A percentile compares a stretch with the other conserved stretches of the same genome.
These are phyloP conservation scores for Coemansia sp. DNA, from an alignment of 192 early-diverging fungal genomes.

Conservation along the genomic window DNA sequence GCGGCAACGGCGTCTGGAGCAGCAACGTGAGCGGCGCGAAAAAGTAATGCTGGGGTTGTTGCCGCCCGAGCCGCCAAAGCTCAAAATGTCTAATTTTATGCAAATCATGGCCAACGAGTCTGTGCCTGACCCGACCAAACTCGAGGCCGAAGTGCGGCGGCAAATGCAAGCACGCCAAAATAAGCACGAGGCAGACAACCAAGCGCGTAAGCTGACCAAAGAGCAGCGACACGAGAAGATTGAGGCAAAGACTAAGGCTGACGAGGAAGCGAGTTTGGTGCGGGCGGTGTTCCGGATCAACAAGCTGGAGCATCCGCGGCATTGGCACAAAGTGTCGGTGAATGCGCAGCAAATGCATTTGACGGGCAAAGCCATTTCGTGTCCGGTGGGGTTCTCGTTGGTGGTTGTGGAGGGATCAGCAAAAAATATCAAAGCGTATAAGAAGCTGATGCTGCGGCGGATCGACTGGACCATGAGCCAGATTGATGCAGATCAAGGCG, in stretches of 20 bases:
- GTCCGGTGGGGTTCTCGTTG: conserved; percentile 62
- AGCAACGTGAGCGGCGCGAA: conserved; percentile 90
- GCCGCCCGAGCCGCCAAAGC: conserved; percentile 88
- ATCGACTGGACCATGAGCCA: conserved; percentile 80
- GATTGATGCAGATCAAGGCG: conserved; percentile 16
- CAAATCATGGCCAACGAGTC: conserved; percentile 91
- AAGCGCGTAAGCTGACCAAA: conserved; percentile 80
- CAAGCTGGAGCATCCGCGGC: conserved; percentile 76
- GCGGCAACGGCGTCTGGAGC: conserved; percentile 79
- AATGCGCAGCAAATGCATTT: conserved; percentile 86
- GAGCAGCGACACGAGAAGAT: conserved; percentile 82
- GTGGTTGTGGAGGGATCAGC: conserved; percentile 94
- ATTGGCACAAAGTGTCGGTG: conserved; percentile 84
- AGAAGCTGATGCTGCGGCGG: conserved; percentile 92
- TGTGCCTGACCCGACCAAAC: conserved; percentile 88
- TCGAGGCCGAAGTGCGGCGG: conserved; percentile 88
- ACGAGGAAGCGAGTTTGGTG: conserved; percentile 67
- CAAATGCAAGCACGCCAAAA: conserved; percentile 79
- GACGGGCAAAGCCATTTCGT: conserved; percentile 77
- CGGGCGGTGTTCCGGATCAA: conserved; percentile 77
- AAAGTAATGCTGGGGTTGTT: conserved; percentile 91
- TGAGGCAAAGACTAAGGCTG: conserved; percentile 69
- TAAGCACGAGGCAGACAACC: conserved; percentile 82
- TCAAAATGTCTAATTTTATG: conserved; percentile 94
- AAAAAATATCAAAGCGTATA: conserved; percentile 87